Evolutionary conservation across 2,329 filamentous ascomycete species (phyloP).

Genomic region (Pseudogymnoascus sp.): DNA sequence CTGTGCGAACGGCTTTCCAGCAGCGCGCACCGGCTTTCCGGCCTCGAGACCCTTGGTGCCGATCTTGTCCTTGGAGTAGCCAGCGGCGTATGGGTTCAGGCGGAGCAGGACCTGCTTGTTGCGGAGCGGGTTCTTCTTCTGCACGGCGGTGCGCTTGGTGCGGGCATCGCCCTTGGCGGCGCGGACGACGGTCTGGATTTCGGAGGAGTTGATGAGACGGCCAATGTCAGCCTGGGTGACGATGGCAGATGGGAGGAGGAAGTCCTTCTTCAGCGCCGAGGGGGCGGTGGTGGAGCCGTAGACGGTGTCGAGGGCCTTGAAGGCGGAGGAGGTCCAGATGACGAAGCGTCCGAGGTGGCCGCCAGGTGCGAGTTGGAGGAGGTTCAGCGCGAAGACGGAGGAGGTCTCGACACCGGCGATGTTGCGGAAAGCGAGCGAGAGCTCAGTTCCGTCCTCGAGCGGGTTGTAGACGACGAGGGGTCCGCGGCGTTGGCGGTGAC

Average conservation of each 20-base stretch:
- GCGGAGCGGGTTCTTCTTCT: slow-evolving; percentile 99
- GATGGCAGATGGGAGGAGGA: slow-evolving; percentile 86
- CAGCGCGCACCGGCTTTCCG: slow-evolving; percentile 46
- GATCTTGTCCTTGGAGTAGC: slow-evolving; percentile 79
- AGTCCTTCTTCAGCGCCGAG: slow-evolving; percentile 96
- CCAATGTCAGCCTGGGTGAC: slow-evolving; percentile 90
- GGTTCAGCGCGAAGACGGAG: slow-evolving; percentile 89
- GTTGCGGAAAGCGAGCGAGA: slow-evolving; percentile 95
- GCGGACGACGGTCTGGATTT: slow-evolving; percentile 92
- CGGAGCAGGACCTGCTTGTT: slow-evolving; percentile 99
- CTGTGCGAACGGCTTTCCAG: slow-evolving; percentile 28
- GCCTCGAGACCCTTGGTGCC: slow-evolving; percentile 58
- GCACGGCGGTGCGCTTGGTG: slow-evolving; percentile 82
- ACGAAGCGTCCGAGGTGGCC: slow-evolving; percentile 98
- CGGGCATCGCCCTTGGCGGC: slow-evolving; percentile 81
- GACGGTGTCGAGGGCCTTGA: slow-evolving; percentile 92
- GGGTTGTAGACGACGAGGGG: slow-evolving; percentile 97
- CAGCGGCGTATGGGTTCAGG: slow-evolving; percentile 94
- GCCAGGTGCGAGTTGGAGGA: slow-evolving; percentile 97
- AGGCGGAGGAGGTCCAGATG: slow-evolving; percentile 95
- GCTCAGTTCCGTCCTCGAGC: slow-evolving; percentile 87
- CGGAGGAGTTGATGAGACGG: slow-evolving; percentile 98
- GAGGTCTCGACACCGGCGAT: slow-evolving; percentile 96
- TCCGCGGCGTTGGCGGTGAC: slow-evolving; percentile 94
- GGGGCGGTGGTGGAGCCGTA: slow-evolving; percentile 89